Percentiles rank a stretch among this genome's conserved stretches.
Evolutionary conservation across 225 moss, liverwort and hornwort species (phyloP).

Genomic region (Asterella californica): DNA sequence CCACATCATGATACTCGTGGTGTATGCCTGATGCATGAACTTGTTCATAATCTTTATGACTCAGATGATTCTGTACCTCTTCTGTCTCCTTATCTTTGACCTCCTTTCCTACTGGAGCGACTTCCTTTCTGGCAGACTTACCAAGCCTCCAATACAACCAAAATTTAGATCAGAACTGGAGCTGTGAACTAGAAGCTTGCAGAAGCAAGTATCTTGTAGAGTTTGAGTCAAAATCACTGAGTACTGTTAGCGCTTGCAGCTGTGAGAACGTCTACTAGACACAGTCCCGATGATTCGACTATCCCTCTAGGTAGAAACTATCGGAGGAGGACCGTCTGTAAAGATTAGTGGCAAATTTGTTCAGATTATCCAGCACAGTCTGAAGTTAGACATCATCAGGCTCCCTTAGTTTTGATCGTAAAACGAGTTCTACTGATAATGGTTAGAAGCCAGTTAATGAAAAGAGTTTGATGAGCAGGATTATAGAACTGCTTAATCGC

Average conservation of each 20-base stretch:
- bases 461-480: too few species aligned
- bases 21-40: background rate
- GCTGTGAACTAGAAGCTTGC: background rate
- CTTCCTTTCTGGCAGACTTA: constrained; percentile 23
- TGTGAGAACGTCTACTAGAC: background rate
- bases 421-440: too few species aligned
- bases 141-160: background rate
- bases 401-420: too few species aligned
- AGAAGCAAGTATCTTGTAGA: background rate
- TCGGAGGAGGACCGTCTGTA: too few species aligned
- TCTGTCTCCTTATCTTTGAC: constrained; percentile 31
- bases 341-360: too few species aligned
- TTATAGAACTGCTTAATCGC: too few species aligned
- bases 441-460: too few species aligned
- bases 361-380: too few species aligned
- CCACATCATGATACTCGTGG: background rate
- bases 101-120: constrained; percentile 18
- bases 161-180: background rate
- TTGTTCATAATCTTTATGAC: background rate
- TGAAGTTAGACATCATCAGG: too few species aligned
- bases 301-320: too few species aligned
- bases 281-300: too few species aligned
- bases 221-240: background rate
- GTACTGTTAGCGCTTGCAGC: background rate
- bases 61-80: constrained; percentile 20